Evolutionary conservation across 164 flowering plant species (phyloP).

Genomic region (Aristolochia californica): DNA sequence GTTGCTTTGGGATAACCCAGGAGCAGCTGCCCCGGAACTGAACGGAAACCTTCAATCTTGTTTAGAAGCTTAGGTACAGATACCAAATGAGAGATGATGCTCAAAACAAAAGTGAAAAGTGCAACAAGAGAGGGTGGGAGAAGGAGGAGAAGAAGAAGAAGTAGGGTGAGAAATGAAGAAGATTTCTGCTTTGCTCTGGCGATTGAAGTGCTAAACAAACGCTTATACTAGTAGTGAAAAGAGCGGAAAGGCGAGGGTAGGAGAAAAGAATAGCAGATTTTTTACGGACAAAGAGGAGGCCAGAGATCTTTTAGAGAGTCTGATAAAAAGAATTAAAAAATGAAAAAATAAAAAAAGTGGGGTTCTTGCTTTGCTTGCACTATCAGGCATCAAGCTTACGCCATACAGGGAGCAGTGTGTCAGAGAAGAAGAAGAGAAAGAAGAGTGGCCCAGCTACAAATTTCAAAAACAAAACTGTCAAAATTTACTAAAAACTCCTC

Average conservation of each 20-base stretch:
- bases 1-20: conserved; percentile 1
- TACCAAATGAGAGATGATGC: conserved; percentile 8
- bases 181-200: conserved; percentile 28
- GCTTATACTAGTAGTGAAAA: conserved; percentile 31
- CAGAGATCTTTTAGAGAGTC: conserved; percentile 12
- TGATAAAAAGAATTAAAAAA: conserved; percentile 14
- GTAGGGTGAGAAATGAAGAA: conserved; percentile 3
- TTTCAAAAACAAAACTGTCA: too few relatives aligned
- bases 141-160: conserved; percentile 1
- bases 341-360: conserved; percentile 1
- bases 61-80: background rate
- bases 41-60: conserved; percentile 4
- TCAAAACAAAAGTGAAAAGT: conserved; percentile 1
- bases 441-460: conserved; percentile 1
- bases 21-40: conserved; percentile 6
- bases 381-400: conserved; percentile 81
- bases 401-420: conserved; percentile 54
- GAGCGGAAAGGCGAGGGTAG: background rate
- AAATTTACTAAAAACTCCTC: too few relatives aligned
- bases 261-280: conserved; percentile 8
- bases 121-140: conserved; percentile 2
- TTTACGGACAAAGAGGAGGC: conserved; percentile 25
- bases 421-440: conserved; percentile 28
- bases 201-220: conserved; percentile 35
- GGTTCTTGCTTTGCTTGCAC: conserved; percentile 90